A percentile compares a stretch with the other conserved stretches of the same genome.
These are phyloP conservation scores for Cladosporium sp. DNA, from an alignment of 2,329 filamentous ascomycete genomes.

Conservation along the genomic window DNA sequence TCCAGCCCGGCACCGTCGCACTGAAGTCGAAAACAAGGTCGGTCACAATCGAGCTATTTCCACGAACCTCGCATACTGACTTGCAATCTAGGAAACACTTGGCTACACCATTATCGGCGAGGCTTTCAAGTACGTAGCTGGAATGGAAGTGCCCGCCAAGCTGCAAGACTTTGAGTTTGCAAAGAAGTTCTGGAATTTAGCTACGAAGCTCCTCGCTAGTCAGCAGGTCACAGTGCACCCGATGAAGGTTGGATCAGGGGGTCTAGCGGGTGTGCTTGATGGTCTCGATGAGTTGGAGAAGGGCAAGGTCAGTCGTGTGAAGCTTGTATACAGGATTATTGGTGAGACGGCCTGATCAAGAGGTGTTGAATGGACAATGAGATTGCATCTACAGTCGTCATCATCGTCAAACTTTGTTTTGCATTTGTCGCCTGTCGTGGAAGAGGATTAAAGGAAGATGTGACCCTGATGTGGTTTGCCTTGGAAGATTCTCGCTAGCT, in stretches of 20 bases:
- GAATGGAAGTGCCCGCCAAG: constrained; percentile 36
- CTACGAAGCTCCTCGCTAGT: constrained; percentile 35
- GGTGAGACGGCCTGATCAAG: background rate
- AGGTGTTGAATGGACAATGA: no score
- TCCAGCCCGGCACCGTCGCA: constrained; percentile 40
- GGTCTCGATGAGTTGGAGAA: constrained; percentile 47
- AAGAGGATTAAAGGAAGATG: no score
- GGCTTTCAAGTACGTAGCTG: constrained; percentile 35
- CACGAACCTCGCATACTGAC: background rate
- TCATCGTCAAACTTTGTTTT: no score
- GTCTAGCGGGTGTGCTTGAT: constrained; percentile 47
- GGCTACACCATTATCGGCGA: constrained; percentile 48
- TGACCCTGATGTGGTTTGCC: no score
- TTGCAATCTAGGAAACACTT: constrained; percentile 34
- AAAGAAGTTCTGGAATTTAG: constrained; percentile 43
- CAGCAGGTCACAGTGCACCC: constrained; percentile 43
- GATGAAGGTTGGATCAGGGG: constrained; percentile 42
- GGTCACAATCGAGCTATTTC: background rate
- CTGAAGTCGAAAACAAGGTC: constrained; percentile 44
- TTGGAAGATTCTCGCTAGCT: no score
- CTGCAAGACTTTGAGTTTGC: constrained; percentile 44
- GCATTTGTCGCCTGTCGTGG: no score
- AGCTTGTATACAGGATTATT: constrained; percentile 46
- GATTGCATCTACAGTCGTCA: no score
- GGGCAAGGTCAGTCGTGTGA: constrained; percentile 49